phyloP scores from a whole-genome alignment of 805 yeast species.

The Saccharomycopsis sp. region DNA sequence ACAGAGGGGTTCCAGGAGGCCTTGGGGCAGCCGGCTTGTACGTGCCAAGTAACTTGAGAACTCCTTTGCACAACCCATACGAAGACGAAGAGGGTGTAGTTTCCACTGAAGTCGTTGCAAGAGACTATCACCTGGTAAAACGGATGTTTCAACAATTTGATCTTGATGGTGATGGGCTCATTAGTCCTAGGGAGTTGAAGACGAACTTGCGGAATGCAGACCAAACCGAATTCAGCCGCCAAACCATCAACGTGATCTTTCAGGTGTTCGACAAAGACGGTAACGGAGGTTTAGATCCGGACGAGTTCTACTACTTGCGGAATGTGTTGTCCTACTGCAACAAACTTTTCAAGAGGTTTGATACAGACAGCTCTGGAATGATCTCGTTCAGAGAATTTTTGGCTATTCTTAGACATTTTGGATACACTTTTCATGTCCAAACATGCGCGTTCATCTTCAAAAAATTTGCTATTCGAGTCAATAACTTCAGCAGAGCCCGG shows the following conservation, averaged over 20 bases:
- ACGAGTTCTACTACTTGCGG: conserved; percentile 64
- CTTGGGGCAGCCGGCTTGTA: background rate
- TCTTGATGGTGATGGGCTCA: conserved; percentile 12
- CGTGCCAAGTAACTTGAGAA: conserved; percentile 11
- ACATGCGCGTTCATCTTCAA: conserved; percentile 53
- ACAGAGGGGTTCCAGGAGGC: background rate
- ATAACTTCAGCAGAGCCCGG: conserved; percentile 24
- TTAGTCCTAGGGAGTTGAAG: conserved; percentile 39
- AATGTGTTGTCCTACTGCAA: conserved; percentile 62
- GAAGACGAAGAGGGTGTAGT: conserved; percentile 11
- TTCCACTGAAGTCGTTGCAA: background rate
- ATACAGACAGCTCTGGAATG: conserved; percentile 48
- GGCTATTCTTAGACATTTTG: conserved; percentile 55
- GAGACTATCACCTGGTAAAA: conserved; percentile 6
- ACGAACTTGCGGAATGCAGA: conserved; percentile 57
- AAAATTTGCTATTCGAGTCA: conserved; percentile 36
- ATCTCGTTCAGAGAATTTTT: conserved; percentile 63
- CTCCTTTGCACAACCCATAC: conserved; percentile 17
- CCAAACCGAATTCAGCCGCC: conserved; percentile 52
- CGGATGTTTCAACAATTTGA: conserved; percentile 14
- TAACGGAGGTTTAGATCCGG: conserved; percentile 41
- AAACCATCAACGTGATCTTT: conserved; percentile 57
- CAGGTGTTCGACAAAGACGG: conserved; percentile 50
- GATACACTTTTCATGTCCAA: conserved; percentile 52
- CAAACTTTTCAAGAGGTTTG: conserved; percentile 55